Percentiles rank a stretch among this genome's conserved stretches.
phyloP scores from a whole-genome alignment of 1,139 yeast species.

The Yamadazyma jaroonii region DNA sequence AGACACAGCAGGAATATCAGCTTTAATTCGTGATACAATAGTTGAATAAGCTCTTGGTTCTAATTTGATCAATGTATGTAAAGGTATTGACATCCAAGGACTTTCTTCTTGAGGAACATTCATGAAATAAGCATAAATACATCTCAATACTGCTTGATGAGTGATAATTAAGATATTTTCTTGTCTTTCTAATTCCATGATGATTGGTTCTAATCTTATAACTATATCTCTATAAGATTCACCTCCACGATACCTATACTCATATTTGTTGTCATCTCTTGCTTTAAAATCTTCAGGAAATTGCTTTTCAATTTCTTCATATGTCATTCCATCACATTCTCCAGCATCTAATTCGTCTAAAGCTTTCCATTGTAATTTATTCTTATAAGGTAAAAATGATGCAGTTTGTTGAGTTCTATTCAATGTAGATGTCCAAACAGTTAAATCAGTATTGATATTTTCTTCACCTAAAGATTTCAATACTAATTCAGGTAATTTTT shows the following conservation, averaged over 20 bases:
- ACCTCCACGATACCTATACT: conserved; percentile 94
- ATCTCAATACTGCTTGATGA: conserved; percentile 95
- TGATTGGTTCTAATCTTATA: conserved; percentile 89
- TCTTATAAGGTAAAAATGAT: conserved; percentile 71
- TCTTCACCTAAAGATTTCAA: conserved; percentile 71
- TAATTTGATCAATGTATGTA: conserved; percentile 87
- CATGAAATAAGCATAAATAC: conserved; percentile 97
- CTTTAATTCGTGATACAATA: conserved; percentile 81
- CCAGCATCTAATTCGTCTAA: conserved; percentile 97
- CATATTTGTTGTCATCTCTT: conserved; percentile 93
- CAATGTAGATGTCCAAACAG: conserved; percentile 96
- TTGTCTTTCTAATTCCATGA: conserved; percentile 97
- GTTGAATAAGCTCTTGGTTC: conserved; percentile 95
- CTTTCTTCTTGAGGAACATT: conserved; percentile 96
- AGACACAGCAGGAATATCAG: conserved; percentile 95
- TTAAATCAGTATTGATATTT: conserved; percentile 58
- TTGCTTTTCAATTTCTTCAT: conserved; percentile 70
- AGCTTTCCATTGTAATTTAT: conserved; percentile 91
- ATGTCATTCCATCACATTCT: conserved; percentile 94
- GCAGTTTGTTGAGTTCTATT: conserved; percentile 94
- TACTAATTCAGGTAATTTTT: conserved; percentile 77
- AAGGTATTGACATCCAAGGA: conserved; percentile 99
- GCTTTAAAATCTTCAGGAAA: conserved; percentile 96
- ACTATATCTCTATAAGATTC: conserved; percentile 96
- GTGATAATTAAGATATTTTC: conserved; percentile 94